A percentile compares a stretch with the other conserved stretches of the same genome.
Conservation (phyloP, 225 moss, liverwort and hornwort genomes). For the Ulota crispa region DNA sequence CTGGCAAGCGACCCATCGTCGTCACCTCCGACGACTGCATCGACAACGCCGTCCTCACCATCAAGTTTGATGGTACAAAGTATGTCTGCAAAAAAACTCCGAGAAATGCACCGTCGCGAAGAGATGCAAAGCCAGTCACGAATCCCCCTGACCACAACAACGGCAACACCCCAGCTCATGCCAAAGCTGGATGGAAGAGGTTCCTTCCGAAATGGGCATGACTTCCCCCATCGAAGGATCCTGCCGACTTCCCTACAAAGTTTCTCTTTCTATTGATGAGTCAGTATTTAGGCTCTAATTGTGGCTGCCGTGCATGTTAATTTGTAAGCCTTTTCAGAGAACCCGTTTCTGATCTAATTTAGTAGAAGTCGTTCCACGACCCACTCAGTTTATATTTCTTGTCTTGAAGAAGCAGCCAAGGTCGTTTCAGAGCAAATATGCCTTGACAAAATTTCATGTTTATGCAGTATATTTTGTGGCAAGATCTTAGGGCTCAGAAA, state of each 20-base stretch:
- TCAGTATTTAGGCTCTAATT: neutral
- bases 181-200: conserved; percentile 23
- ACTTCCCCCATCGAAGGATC: neutral
- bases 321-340: neutral
- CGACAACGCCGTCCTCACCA: conserved; percentile 34
- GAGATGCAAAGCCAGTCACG: neutral
- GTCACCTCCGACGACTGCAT: conserved; percentile 46
- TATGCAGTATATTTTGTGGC: neutral
- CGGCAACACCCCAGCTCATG: neutral
- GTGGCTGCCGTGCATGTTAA: neutral
- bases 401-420: neutral
- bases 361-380: neutral
- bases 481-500: neutral
- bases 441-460: neutral
- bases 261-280: neutral
- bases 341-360: neutral
- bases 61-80: neutral
- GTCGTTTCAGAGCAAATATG: neutral
- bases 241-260: neutral
- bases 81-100: conserved; percentile 22
- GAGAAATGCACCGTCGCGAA: neutral
- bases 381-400: neutral
- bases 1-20: conserved; percentile 27
- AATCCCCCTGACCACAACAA: neutral
- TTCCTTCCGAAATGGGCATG: neutral